Conservation (phyloP, 1,284 basidiomycete genomes). For the Pyrrhoderma lamaoense region DNA sequence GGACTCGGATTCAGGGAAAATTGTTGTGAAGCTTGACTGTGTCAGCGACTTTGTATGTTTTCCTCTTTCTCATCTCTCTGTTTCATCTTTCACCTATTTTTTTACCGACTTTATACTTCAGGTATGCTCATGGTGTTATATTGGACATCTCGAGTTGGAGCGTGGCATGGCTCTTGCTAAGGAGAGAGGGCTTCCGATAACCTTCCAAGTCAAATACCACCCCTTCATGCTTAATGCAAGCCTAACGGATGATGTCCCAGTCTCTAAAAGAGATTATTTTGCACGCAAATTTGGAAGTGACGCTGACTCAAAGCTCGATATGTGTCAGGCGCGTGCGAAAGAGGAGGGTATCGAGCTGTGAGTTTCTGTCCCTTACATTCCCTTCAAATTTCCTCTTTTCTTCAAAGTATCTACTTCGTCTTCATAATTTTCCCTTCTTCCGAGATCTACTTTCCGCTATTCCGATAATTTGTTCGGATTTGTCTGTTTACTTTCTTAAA, state of each 20-base stretch:
- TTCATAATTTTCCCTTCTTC: too few species aligned
- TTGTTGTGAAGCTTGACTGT: conserved; percentile 3
- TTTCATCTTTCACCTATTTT: neutral
- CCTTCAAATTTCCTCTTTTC: neutral
- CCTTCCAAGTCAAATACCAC: conserved; percentile 67
- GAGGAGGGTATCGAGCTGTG: conserved; percentile 63
- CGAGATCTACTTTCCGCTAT: too few species aligned
- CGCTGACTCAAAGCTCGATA: conserved; percentile 29
- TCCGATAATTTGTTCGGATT: too few species aligned
- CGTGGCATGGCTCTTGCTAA: conserved; percentile 48
- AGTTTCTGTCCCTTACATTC: conserved; percentile 24
- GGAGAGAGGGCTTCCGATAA: conserved; percentile 52
- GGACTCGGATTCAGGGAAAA: too few species aligned
- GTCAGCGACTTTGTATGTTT: conserved; percentile 3
- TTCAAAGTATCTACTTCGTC: too few species aligned
- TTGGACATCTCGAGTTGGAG: conserved; percentile 65
- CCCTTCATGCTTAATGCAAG: conserved; percentile 61
- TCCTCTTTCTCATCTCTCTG: neutral
- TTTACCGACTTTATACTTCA: conserved; percentile 23
- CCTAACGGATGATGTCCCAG: conserved; percentile 36
- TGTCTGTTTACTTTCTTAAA: too few species aligned
- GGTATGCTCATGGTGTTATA: conserved; percentile 70
- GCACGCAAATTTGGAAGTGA: conserved; percentile 52
- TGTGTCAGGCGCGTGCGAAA: conserved; percentile 45
- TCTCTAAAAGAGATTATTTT: conserved; percentile 47